These are phyloP conservation scores for Trichopus zeylanicus DNA, from an alignment of 116 monocot species.

Conservation along the genomic window DNA sequence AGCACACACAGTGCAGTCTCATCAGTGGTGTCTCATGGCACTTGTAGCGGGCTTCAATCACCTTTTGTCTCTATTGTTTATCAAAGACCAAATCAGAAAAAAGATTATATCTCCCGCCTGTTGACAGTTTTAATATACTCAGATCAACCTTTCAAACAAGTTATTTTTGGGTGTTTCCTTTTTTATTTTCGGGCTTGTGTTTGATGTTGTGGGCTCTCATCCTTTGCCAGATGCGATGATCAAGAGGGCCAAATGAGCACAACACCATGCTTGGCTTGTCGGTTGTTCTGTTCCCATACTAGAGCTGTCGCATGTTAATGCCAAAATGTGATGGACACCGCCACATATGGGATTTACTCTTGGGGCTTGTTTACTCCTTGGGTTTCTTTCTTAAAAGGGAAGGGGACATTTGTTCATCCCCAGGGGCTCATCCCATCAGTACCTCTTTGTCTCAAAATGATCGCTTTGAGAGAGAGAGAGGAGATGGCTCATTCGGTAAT, in stretches of 20 bases:
- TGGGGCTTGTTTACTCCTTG: too few relatives aligned
- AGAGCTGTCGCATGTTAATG: constrained; percentile 26
- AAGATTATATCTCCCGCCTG: background rate
- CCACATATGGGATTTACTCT: background rate
- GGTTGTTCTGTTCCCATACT: constrained; percentile 27
- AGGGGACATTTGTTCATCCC: too few relatives aligned
- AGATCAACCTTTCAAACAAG: background rate
- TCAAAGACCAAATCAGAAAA: background rate
- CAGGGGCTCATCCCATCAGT: constrained; percentile 1
- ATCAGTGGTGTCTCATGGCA: background rate
- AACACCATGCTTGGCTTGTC: constrained; percentile 33
- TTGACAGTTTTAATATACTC: background rate
- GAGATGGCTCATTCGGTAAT: too few relatives aligned
- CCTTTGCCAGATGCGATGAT: too few relatives aligned
- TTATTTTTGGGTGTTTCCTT: background rate
- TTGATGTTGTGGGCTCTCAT: background rate
- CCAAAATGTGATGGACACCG: background rate
- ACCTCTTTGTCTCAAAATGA: constrained; percentile 1
- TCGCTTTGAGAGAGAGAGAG: too few relatives aligned
- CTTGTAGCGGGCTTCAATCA: constrained; percentile 1
- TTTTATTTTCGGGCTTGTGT: constrained; percentile 1
- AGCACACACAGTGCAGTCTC: constrained; percentile 1
- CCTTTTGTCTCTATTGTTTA: background rate
- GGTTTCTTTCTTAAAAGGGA: too few relatives aligned
- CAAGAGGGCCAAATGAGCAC: constrained; percentile 33